phyloP scores from a whole-genome alignment of 768 basidiomycete species.

The Gelatoporia subvermispora region DNA sequence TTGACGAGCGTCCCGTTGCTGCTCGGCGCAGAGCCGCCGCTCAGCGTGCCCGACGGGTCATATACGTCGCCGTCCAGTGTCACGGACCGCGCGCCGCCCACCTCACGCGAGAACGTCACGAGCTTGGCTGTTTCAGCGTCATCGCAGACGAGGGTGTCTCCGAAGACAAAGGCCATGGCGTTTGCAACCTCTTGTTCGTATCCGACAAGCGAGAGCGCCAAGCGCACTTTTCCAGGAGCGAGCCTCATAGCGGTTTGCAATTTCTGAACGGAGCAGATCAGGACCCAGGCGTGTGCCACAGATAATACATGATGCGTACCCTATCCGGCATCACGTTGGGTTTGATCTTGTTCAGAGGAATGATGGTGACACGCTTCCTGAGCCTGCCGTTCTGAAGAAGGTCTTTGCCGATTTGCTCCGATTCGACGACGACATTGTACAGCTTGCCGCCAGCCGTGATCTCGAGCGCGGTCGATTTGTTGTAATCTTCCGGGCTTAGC shows the following conservation, averaged over 20 bases:
- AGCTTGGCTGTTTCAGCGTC: conserved; percentile 82
- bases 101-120: conserved; percentile 74
- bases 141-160: conserved; percentile 86
- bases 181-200: conserved; percentile 77
- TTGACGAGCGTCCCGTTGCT: conserved; percentile 70
- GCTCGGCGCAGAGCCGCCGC: conserved; percentile 83
- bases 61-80: conserved; percentile 95
- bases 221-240: conserved; percentile 75
- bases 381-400: conserved; percentile 74
- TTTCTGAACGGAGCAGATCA: conserved; percentile 49
- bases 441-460: conserved; percentile 86
- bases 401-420: conserved; percentile 83
- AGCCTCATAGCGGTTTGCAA: conserved; percentile 63
- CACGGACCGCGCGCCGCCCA: conserved; percentile 73
- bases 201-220: conserved; percentile 85
- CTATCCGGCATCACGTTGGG: conserved; percentile 49
- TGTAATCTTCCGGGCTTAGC: conserved; percentile 62
- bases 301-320: conserved; percentile 24
- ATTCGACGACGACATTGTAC: conserved; percentile 91
- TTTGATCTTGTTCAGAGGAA: conserved; percentile 90
- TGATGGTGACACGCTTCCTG: conserved; percentile 86
- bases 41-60: conserved; percentile 91
- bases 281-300: background rate
- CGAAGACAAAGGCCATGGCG: conserved; percentile 93
- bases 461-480: conserved; percentile 87